Evolutionary conservation across 768 basidiomycete species (phyloP).

Genomic region (Boletus subcaerulescens): DNA sequence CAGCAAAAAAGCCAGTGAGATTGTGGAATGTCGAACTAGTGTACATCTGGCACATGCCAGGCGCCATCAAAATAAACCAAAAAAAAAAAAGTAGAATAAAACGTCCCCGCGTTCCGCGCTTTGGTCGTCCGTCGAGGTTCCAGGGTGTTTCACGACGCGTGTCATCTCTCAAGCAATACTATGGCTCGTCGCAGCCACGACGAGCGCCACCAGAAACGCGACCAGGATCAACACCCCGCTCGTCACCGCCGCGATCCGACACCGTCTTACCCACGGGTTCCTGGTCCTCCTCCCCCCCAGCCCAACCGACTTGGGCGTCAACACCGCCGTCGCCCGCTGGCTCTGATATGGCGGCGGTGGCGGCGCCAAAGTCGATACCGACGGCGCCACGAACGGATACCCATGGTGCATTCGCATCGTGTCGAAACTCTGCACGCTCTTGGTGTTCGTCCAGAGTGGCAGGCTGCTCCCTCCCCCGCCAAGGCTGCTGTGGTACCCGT

Average conservation of each 20-base stretch:
- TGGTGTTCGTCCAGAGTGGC: slow-evolving; percentile 35
- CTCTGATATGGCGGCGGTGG: slow-evolving; percentile 24
- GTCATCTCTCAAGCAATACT: no score
- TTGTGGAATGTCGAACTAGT: slow-evolving; percentile 4
- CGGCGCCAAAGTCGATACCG: slow-evolving; percentile 34
- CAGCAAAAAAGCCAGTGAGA: not conserved
- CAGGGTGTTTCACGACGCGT: no score
- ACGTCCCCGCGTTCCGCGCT: not conserved
- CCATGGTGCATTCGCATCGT: slow-evolving; percentile 46
- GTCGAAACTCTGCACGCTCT: slow-evolving; percentile 41
- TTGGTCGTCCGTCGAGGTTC: no score
- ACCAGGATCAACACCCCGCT: slow-evolving; percentile 48
- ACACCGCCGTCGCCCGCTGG: slow-evolving; percentile 14
- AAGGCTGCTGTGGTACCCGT: slow-evolving; percentile 28
- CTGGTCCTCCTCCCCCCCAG: slow-evolving; percentile 11
- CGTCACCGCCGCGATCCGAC: slow-evolving; percentile 58
- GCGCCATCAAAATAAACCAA: not conserved
- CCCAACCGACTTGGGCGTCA: slow-evolving; percentile 19
- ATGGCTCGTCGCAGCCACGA: slow-evolving; percentile 27
- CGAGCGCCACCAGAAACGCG: slow-evolving; percentile 51
- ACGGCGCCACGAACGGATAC: slow-evolving; percentile 60
- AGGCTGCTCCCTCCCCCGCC: slow-evolving; percentile 40
- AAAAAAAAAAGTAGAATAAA: not conserved
- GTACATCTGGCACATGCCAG: slow-evolving; percentile 5
- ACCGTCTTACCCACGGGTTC: slow-evolving; percentile 43